A percentile compares a stretch with the other conserved stretches of the same genome.
These are phyloP conservation scores for Hepatocystis sp. DNA, from an alignment of 169 alveolate genomes.

Conservation along the genomic window DNA sequence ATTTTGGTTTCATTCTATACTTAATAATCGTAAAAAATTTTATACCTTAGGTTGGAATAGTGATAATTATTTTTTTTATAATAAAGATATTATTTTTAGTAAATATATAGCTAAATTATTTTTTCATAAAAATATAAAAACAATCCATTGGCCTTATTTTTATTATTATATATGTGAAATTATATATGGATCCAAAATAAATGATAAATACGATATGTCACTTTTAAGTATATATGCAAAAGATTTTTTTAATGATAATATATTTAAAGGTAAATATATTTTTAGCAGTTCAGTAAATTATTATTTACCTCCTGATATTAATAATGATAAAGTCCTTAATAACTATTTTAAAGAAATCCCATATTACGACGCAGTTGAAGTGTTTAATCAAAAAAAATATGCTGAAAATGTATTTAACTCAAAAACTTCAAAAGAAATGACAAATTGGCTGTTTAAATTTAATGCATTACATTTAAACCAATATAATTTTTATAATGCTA, in stretches of 20 bases:
- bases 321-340: slow-evolving; percentile 32
- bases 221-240: slow-evolving; percentile 73
- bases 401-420: slow-evolving; percentile 55
- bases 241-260: slow-evolving; percentile 61
- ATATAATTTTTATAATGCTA: slow-evolving; percentile 26
- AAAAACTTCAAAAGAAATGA: slow-evolving; percentile 56
- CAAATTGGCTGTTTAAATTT: slow-evolving; percentile 25
- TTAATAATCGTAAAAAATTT: slow-evolving; percentile 93
- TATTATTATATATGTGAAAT: slow-evolving; percentile 70
- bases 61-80: slow-evolving; percentile 92
- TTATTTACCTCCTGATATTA: slow-evolving; percentile 54
- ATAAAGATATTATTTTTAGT: slow-evolving; percentile 85
- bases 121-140: slow-evolving; percentile 58
- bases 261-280: slow-evolving; percentile 74
- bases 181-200: slow-evolving; percentile 72
- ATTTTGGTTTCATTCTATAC: slow-evolving; percentile 92
- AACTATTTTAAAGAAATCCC: slow-evolving; percentile 75
- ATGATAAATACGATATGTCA: slow-evolving; percentile 47
- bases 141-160: slow-evolving; percentile 74
- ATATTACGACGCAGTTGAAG: slow-evolving; percentile 57
- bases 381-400: slow-evolving; percentile 68
- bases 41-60: slow-evolving; percentile 93
- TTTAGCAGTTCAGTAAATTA: slow-evolving; percentile 51
- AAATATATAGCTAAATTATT: slow-evolving; percentile 56
- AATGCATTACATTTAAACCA: slow-evolving; percentile 48